Percentiles rank a stretch among this genome's conserved stretches.
phyloP scores from a whole-genome alignment of 2,329 filamentous ascomycete genomes.

The Byssochlamys sp. region DNA sequence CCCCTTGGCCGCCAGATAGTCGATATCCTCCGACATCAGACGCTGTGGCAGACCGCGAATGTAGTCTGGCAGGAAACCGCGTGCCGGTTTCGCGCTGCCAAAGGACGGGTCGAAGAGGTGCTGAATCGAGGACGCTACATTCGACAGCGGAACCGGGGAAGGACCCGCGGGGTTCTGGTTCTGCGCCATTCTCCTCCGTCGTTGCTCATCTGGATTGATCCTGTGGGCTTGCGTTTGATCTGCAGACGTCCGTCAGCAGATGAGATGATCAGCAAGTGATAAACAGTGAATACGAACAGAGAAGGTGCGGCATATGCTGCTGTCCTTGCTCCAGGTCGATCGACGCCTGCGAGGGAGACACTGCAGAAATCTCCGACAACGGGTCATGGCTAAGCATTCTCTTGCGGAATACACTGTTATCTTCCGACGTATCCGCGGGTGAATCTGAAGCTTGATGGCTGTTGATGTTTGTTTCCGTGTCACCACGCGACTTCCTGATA shows the following conservation, averaged over 20 bases:
- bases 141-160: constrained; percentile 26
- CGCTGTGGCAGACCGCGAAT: constrained; percentile 69
- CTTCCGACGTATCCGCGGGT: constrained; percentile 26
- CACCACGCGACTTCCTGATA: constrained; percentile 32
- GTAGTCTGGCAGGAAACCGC: constrained; percentile 52
- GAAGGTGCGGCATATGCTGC: constrained; percentile 55
- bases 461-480: constrained; percentile 25
- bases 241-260: constrained; percentile 4
- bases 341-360: constrained; percentile 37
- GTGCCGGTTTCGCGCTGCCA: constrained; percentile 40
- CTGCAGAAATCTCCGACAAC: constrained; percentile 22
- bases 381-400: constrained; percentile 18
- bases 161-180: constrained; percentile 35
- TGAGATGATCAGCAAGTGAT: neutral
- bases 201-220: constrained; percentile 39
- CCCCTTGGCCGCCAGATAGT: constrained; percentile 74
- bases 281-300: constrained; percentile 43
- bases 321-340: constrained; percentile 42
- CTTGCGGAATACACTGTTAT: constrained; percentile 19
- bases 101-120: constrained; percentile 33
- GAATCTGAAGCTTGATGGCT: constrained; percentile 19
- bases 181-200: constrained; percentile 38
- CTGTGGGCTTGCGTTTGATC: constrained; percentile 29
- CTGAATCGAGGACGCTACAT: constrained; percentile 27
- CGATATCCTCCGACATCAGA: constrained; percentile 70